These are phyloP conservation scores for Cylindrotheca closterium DNA, from an alignment of 108 stramenopile species.

Conservation along the genomic window DNA sequence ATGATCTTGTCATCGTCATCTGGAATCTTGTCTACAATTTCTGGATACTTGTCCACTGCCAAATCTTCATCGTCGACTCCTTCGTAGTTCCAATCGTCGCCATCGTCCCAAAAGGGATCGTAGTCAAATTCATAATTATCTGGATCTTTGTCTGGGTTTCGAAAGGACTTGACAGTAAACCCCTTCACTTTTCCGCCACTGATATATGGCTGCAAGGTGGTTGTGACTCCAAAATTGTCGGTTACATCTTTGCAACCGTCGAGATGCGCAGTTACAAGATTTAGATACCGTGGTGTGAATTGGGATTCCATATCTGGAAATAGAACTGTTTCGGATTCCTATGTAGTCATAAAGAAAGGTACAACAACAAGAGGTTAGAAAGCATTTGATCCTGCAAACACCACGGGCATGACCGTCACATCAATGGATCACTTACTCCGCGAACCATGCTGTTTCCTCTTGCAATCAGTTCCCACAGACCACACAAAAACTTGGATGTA, in stretches of 20 bases:
- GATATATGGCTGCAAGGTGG: conserved; percentile 55
- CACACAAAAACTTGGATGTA: conserved; percentile 66
- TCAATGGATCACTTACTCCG: conserved; percentile 39
- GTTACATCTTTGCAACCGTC: conserved; percentile 88
- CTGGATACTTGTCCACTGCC: conserved; percentile 36
- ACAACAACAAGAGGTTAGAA: background rate
- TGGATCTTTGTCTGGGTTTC: conserved; percentile 53
- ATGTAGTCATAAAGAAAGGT: conserved; percentile 3
- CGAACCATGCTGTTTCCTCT: conserved; percentile 54
- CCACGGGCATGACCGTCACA: background rate
- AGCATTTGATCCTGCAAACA: background rate
- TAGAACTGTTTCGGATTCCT: conserved; percentile 60
- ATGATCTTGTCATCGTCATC: conserved; percentile 65
- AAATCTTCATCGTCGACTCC: conserved; percentile 47
- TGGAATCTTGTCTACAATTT: conserved; percentile 63
- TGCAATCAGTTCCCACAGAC: conserved; percentile 67
- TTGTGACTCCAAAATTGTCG: conserved; percentile 76
- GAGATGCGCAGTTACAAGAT: conserved; percentile 70
- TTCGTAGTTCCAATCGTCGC: conserved; percentile 73
- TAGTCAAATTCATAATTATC: conserved; percentile 65
- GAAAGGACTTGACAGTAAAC: conserved; percentile 73
- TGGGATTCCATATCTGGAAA: conserved; percentile 66
- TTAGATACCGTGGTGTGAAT: conserved; percentile 49
- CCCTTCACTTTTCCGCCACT: conserved; percentile 40
- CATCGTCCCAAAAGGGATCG: conserved; percentile 90